Evolutionary conservation across 257 asterid genomes (phyloP).

Genomic region (Echium plantagineum): DNA sequence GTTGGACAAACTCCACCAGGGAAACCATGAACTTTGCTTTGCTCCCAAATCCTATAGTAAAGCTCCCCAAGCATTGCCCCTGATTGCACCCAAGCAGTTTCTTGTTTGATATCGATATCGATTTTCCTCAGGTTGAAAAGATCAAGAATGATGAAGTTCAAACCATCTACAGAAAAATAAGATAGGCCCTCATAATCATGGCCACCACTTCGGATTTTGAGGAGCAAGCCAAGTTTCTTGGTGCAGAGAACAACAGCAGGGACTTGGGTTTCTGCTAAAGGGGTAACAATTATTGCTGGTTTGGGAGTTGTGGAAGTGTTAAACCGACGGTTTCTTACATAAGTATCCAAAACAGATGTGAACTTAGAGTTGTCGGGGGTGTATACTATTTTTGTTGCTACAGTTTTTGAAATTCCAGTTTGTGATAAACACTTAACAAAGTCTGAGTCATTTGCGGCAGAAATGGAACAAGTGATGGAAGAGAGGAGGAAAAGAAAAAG

Average conservation of each 20-base stretch:
- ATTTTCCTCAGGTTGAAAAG: slow-evolving; percentile 28
- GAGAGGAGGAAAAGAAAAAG: slow-evolving; percentile 3
- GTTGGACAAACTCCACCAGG: slow-evolving; percentile 12
- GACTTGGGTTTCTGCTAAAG: slow-evolving; percentile 12
- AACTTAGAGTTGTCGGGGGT: slow-evolving; percentile 16
- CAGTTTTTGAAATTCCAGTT: slow-evolving; percentile 6
- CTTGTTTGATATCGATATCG: background rate
- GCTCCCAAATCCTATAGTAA: slow-evolving; percentile 9
- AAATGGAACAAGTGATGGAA: background rate
- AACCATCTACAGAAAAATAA: slow-evolving; percentile 14
- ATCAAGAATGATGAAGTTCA: slow-evolving; percentile 23
- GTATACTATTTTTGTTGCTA: slow-evolving; percentile 15
- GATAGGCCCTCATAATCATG: slow-evolving; percentile 12
- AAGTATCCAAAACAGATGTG: slow-evolving; percentile 11
- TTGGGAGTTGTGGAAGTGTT: slow-evolving; percentile 9
- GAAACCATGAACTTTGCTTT: slow-evolving; percentile 5
- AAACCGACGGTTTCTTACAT: slow-evolving; percentile 20
- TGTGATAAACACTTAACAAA: slow-evolving; percentile 19
- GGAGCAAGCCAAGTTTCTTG: slow-evolving; percentile 13
- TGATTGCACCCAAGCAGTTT: slow-evolving; percentile 6
- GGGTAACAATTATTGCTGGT: slow-evolving; percentile 29
- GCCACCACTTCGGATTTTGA: slow-evolving; percentile 44
- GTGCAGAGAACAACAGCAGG: slow-evolving; percentile 21
- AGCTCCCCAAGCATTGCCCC: slow-evolving; percentile 11
- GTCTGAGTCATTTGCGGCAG: slow-evolving; percentile 9